Evolutionary conservation across 306 rosid species (phyloP).

Genomic region (Prunus campanulata): DNA sequence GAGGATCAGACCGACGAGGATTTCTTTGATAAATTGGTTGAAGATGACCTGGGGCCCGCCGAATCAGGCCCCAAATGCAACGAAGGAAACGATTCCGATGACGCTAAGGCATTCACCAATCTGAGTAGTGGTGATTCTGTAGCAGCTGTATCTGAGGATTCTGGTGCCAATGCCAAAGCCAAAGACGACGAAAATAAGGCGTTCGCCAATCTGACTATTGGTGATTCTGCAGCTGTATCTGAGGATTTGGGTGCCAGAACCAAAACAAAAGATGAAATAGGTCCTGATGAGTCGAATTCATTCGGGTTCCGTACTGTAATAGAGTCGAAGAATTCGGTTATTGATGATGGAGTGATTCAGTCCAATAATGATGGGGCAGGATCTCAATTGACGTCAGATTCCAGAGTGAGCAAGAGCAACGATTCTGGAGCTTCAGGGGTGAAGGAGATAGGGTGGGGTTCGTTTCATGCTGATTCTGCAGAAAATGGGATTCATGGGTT

Average conservation of each 20-base stretch:
- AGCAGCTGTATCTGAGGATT: slow-evolving; percentile 36
- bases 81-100: slow-evolving; percentile 57
- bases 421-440: slow-evolving; percentile 39
- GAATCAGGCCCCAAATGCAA: slow-evolving; percentile 23
- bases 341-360: neutral
- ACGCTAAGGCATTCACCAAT: slow-evolving; percentile 52
- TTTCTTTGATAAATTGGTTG: slow-evolving; percentile 86
- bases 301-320: slow-evolving; percentile 23
- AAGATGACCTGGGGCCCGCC: slow-evolving; percentile 52
- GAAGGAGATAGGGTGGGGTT: slow-evolving; percentile 79
- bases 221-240: slow-evolving; percentile 37
- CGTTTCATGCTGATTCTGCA: slow-evolving; percentile 56
- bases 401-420: slow-evolving; percentile 23
- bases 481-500: slow-evolving; percentile 45
- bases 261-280: slow-evolving; percentile 11
- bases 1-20: slow-evolving; percentile 93
- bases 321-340: slow-evolving; percentile 1
- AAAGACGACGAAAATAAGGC: slow-evolving; percentile 19
- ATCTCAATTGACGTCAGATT: slow-evolving; percentile 22
- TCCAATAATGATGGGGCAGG: slow-evolving; percentile 28
- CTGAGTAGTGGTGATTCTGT: slow-evolving; percentile 43
- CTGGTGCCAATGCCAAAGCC: slow-evolving; percentile 9
- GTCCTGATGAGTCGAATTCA: slow-evolving; percentile 31
- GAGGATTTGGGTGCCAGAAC: slow-evolving; percentile 28
- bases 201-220: slow-evolving; percentile 45